Percentiles rank a stretch among this genome's conserved stretches.
Conservation (phyloP, 768 basidiomycete species). For the Lactarius vividus region DNA sequence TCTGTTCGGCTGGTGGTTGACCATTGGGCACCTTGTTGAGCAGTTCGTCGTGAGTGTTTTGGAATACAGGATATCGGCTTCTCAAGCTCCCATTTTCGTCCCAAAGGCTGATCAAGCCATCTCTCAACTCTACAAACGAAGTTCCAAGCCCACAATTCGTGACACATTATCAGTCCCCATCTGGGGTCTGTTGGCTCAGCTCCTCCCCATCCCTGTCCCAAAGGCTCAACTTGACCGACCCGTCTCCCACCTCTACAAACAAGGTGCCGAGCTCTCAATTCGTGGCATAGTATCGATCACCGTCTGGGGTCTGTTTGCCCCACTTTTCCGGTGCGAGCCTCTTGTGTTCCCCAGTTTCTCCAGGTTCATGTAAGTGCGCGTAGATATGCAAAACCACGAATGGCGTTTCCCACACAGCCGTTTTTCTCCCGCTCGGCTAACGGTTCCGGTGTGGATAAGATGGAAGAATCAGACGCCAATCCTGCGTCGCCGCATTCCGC, state of each 20-base stretch:
- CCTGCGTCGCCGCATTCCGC: neutral
- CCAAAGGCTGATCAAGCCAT: neutral
- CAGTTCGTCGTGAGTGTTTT: slow-evolving; percentile 10
- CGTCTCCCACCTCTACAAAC: neutral
- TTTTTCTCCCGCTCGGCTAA: neutral
- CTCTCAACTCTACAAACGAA: neutral
- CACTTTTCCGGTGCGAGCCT: slow-evolving; percentile 9
- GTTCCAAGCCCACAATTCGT: neutral
- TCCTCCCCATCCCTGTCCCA: neutral
- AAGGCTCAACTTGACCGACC: neutral
- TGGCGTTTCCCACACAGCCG: neutral
- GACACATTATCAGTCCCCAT: neutral
- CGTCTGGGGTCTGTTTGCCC: neutral
- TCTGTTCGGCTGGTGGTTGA: slow-evolving; percentile 4
- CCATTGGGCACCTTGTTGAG: neutral
- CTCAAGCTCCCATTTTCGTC: neutral
- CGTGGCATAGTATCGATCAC: neutral
- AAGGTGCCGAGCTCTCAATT: neutral
- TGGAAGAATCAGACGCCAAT: too few species aligned
- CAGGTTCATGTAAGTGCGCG: neutral
- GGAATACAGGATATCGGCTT: neutral
- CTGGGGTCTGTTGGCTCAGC: neutral
- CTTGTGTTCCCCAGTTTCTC: neutral
- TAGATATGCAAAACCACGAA: neutral
- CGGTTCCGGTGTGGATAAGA: neutral